Percentiles rank a stretch among this genome's conserved stretches.
These are phyloP conservation scores for Wickerhamiella occidentalis DNA, from an alignment of 805 yeast species.

Conservation along the genomic window DNA sequence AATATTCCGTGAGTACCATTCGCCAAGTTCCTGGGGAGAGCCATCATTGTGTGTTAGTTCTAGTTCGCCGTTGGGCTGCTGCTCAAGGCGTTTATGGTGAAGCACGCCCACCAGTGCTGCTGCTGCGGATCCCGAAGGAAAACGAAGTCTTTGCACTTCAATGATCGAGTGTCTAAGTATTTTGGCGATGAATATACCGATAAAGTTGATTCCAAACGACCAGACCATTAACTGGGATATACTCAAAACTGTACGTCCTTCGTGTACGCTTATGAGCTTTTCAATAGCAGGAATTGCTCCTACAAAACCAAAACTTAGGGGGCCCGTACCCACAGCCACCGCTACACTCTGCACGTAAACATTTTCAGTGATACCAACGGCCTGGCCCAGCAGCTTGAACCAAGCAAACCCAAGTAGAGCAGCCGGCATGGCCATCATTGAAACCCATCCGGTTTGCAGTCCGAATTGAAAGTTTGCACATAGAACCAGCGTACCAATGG, in stretches of 20 bases:
- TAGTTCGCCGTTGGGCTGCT: conserved; percentile 13
- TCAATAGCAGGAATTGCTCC: conserved; percentile 96
- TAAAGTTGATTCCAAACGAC: conserved; percentile 79
- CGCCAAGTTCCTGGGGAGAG: conserved; percentile 10
- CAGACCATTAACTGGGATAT: conserved; percentile 54
- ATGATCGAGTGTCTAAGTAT: conserved; percentile 79
- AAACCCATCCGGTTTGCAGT: conserved; percentile 96
- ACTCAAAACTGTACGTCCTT: conserved; percentile 34
- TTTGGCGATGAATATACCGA: conserved; percentile 92
- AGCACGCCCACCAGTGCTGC: conserved; percentile 84
- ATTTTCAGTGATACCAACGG: conserved; percentile 73
- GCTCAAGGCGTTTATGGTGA: conserved; percentile 42
- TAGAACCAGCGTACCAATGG: conserved; percentile 77
- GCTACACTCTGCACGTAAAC: conserved; percentile 86
- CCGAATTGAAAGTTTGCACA: conserved; percentile 93
- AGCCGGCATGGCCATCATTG: conserved; percentile 96
- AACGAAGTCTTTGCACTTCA: conserved; percentile 73
- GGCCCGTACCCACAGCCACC: conserved; percentile 96
- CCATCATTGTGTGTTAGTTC: conserved; percentile 1
- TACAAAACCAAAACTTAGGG: conserved; percentile 85
- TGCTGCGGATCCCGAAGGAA: conserved; percentile 94
- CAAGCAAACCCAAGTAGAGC: conserved; percentile 78
- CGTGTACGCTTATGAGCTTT: conserved; percentile 66
- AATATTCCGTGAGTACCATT: conserved; percentile 39
- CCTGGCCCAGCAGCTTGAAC: conserved; percentile 44